A percentile compares a stretch with the other conserved stretches of the same genome.
Evolutionary conservation across 164 flowering plant species (phyloP).

Genomic region (Hamamelis virginiana): DNA sequence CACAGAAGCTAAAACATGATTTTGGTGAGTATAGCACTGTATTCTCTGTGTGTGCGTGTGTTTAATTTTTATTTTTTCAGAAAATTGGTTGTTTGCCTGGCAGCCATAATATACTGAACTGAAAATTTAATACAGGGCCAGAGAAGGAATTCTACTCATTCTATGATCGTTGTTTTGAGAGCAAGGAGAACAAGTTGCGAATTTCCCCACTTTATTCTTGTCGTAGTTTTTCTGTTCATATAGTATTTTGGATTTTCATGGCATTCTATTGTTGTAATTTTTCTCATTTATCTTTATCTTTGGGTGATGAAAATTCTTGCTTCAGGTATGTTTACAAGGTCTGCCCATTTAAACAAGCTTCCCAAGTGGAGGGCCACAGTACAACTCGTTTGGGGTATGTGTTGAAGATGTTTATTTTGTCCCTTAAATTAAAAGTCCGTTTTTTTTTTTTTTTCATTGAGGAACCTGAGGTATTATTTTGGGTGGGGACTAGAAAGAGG

Average conservation of each 20-base stretch:
- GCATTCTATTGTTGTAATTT: not conserved
- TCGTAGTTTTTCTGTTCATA: not conserved
- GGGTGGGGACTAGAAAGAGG: too few species aligned
- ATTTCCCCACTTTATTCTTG: constrained; percentile 5
- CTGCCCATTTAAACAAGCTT: constrained; percentile 90
- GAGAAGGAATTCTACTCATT: constrained; percentile 93
- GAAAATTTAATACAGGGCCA: constrained; percentile 45
- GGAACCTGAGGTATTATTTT: not conserved
- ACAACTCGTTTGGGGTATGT: constrained; percentile 81
- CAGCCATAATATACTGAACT: constrained; percentile 5
- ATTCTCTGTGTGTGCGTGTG: too few species aligned
- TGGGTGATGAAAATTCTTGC: not conserved
- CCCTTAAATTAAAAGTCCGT: not conserved
- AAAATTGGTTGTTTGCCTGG: not conserved
- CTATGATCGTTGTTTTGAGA: constrained; percentile 82
- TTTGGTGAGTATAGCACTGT: constrained; percentile 57
- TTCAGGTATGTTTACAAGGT: constrained; percentile 92
- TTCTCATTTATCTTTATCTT: not conserved
- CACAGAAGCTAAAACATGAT: constrained; percentile 72
- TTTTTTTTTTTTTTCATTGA: not conserved
- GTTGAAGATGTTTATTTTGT: not conserved
- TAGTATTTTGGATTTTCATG: not conserved
- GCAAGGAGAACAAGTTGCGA: constrained; percentile 81
- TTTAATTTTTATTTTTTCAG: not conserved
- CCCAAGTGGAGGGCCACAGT: constrained; percentile 85